Evolutionary conservation across 805 yeast species (phyloP).

Genomic region (Suhomyces kilbournensis): DNA sequence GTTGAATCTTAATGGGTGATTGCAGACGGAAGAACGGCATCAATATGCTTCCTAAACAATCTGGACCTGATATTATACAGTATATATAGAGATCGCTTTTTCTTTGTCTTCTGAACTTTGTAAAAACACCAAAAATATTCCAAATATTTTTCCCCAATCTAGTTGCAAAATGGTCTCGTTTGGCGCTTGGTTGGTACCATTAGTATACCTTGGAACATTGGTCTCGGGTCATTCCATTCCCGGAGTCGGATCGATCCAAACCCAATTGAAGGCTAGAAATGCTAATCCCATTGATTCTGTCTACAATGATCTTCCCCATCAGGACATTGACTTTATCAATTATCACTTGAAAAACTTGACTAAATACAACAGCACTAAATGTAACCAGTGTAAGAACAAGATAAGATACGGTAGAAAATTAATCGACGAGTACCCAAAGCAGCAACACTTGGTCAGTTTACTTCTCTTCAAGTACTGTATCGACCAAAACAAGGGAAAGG

Average conservation of each 20-base stretch:
- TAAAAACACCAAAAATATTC: not conserved
- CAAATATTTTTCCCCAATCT: not conserved
- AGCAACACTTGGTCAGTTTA: slow-evolving; percentile 34
- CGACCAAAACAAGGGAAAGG: slow-evolving; percentile 23
- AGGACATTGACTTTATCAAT: slow-evolving; percentile 29
- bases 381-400: slow-evolving; percentile 36
- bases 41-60: not conserved
- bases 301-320: slow-evolving; percentile 19
- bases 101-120: not conserved
- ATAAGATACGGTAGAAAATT: slow-evolving; percentile 28
- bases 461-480: slow-evolving; percentile 36
- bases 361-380: slow-evolving; percentile 29
- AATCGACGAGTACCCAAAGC: slow-evolving; percentile 26
- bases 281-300: slow-evolving; percentile 24
- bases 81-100: not conserved
- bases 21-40: not conserved
- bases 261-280: slow-evolving; percentile 20
- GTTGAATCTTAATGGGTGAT: not conserved
- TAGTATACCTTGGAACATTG: not conserved
- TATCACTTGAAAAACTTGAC: slow-evolving; percentile 26
- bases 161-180: slow-evolving; percentile 1
- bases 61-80: not conserved
- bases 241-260: slow-evolving; percentile 23
- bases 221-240: slow-evolving; percentile 20
- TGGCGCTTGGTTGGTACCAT: not conserved